Percentiles rank a stretch among this genome's conserved stretches.
Conservation (phyloP, 208 protist genomes). For the Crithidia bombi region DNA sequence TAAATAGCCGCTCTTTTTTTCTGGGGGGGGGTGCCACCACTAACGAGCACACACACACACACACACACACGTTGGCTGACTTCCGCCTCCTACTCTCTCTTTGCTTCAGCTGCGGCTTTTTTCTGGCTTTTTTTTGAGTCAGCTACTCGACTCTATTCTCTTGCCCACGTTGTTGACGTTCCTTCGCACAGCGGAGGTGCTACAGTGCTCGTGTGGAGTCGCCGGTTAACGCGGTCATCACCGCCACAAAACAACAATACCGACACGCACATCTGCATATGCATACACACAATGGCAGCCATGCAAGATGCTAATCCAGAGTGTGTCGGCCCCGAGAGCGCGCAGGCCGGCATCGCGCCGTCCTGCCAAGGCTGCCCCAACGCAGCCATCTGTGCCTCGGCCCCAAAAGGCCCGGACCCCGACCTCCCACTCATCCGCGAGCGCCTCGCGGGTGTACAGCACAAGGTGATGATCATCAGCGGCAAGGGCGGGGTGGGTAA, state of each 20-base stretch:
- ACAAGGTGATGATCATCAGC: conserved; percentile 91
- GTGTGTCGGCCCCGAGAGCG: conserved; percentile 96
- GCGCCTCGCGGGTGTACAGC: conserved; percentile 74
- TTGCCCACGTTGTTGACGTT: no score
- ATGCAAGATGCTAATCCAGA: conserved; percentile 53
- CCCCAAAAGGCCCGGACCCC: conserved; percentile 93
- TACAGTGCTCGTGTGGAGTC: no score
- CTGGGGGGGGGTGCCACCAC: background rate
- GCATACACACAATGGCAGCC: conserved; percentile 3
- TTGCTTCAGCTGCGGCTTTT: no score
- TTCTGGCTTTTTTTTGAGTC: no score
- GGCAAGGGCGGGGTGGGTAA: conserved; percentile 97
- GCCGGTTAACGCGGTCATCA: background rate
- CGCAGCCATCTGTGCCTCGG: conserved; percentile 94
- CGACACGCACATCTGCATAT: no score
- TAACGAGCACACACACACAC: no score
- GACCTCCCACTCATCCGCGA: conserved; percentile 88
- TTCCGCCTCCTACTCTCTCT: no score
- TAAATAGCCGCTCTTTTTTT: background rate
- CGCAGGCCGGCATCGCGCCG: conserved; percentile 93
- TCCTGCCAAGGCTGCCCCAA: conserved; percentile 99
- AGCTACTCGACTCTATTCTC: no score
- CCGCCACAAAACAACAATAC: background rate
- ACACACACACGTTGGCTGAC: no score
- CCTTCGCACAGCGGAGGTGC: no score